Percentiles rank a stretch among this genome's conserved stretches.
Evolutionary conservation across 73 alveolate species (phyloP).

Genomic region (Tetrahymena malaccensis): DNA sequence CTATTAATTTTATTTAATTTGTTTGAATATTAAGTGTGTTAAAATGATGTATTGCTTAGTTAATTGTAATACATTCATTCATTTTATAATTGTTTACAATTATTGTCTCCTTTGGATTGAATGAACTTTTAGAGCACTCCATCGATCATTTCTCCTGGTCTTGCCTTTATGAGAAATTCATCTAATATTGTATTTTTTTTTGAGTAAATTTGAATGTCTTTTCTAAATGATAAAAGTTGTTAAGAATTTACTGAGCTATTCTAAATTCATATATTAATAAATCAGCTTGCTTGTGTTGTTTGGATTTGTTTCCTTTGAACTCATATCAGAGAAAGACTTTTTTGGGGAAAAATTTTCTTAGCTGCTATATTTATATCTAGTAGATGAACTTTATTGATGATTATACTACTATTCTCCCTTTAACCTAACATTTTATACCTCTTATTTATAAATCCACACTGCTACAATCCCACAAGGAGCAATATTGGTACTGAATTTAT

Average conservation of each 20-base stretch:
- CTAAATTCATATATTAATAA: not conserved
- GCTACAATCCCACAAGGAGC: not conserved
- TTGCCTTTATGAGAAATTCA: not conserved
- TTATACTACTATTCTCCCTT: not conserved
- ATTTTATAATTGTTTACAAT: not conserved
- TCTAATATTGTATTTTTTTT: not conserved
- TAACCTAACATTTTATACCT: not conserved
- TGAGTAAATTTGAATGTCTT: not conserved
- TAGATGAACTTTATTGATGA: not conserved
- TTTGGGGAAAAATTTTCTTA: not conserved
- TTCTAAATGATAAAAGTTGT: not conserved
- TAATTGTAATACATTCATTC: not conserved
- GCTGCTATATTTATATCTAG: not conserved
- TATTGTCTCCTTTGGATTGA: not conserved
- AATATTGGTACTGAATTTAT: not conserved
- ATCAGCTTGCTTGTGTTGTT: not conserved
- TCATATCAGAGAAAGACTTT: not conserved
- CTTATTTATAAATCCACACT: not conserved
- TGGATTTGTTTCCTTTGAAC: not conserved
- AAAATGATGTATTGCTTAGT: not conserved
- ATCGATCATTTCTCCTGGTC: not conserved
- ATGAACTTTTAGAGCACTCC: not conserved
- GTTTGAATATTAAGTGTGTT: not conserved
- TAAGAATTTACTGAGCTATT: not conserved
- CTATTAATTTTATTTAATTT: not conserved